Base-by-base conservation (phyloP, 2,329 filamentous ascomycete genomes). In the Colletotrichum sansevieriae region DNA sequence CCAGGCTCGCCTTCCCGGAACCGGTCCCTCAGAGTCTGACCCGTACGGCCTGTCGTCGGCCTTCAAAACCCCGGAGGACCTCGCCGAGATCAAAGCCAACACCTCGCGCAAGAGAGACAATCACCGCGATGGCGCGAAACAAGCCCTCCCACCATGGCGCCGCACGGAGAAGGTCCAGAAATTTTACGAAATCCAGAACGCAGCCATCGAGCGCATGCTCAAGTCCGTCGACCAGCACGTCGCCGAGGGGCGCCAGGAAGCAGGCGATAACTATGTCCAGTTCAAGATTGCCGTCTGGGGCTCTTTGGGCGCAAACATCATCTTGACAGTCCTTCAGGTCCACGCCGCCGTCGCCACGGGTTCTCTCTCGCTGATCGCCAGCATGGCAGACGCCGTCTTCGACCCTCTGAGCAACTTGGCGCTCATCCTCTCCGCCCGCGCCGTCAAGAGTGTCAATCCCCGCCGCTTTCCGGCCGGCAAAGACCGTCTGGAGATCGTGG, bases 321-420 rank as follows among this genome's bases (percentile, higher is more conserved):
- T 92, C 43, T 85, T 99, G 6, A 89, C 94, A 0, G 85, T 85
- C 6, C 85, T 98, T 15, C 96, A 99, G 80, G 83, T 98, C 46
- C 98, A 97, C 77, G 95, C 91, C 54, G 96, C 96, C 69, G 87
- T 93, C 54, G 89, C 92, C 0, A 97, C 95, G 0, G 90, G 91
- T 51, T 97, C 94, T 15, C 87, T 98, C 43, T 97, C 95, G 3
- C 89, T 99, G 58, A 97, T 98, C 83, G 97, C 96, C n/a, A 98
- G 95, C 70, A 97, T 97, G 92, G 95, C 95, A n/a, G 95, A 99
- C 80, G 90, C 95, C 65, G 86, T 98, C 72, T 98, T 98, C 81
- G 95, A 98, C 77, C 95, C 94, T 9, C 78, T 96, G 75, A 95
- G 92, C 76, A 98, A 97, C 77, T 25, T 98, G 63, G 95, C 92